A percentile compares a stretch with the other conserved stretches of the same genome.
phyloP scores from a whole-genome alignment of 2,329 filamentous ascomycete genomes.

The Fusarium mangiferae region DNA sequence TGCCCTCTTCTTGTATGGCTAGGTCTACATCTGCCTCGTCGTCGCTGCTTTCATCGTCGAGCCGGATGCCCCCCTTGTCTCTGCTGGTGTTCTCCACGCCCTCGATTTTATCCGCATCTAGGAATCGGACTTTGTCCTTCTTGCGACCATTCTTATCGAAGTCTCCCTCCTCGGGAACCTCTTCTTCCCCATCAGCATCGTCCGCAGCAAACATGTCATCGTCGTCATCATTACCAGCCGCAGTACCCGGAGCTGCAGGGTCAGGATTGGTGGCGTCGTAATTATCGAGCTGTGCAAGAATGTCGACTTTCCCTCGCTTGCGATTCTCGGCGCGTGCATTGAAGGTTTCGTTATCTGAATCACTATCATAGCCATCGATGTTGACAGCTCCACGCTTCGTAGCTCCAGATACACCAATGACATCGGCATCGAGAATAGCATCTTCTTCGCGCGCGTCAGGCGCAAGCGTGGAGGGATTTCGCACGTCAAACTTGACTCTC shows the following conservation, averaged over 20 bases:
- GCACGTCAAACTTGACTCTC: slow-evolving; percentile 91
- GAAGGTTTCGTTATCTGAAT: slow-evolving; percentile 92
- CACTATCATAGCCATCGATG: slow-evolving; percentile 95
- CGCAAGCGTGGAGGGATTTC: slow-evolving; percentile 92
- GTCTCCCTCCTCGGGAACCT: slow-evolving; percentile 47
- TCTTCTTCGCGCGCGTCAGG: slow-evolving; percentile 79
- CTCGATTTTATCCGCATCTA: slow-evolving; percentile 73
- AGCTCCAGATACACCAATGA: slow-evolving; percentile 81
- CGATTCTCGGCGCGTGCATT: slow-evolving; percentile 75
- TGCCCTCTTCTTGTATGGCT: slow-evolving; percentile 77
- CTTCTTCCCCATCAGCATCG: slow-evolving; percentile 61
- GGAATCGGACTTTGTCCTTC: slow-evolving; percentile 69
- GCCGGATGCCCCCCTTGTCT: slow-evolving; percentile 75
- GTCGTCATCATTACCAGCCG: slow-evolving; percentile 69
- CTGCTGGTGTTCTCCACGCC: slow-evolving; percentile 81
- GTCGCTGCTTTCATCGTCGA: slow-evolving; percentile 68
- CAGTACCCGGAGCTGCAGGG: slow-evolving; percentile 57
- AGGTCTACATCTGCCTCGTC: slow-evolving; percentile 76
- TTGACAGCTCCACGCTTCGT: slow-evolving; percentile 96
- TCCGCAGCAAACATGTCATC: slow-evolving; percentile 81
- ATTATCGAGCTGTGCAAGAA: slow-evolving; percentile 64
- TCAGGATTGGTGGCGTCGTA: slow-evolving; percentile 60
- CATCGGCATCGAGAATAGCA: slow-evolving; percentile 86
- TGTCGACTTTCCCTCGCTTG: slow-evolving; percentile 59
- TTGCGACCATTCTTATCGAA: slow-evolving; percentile 62